Evolutionary conservation across 495 filamentous ascomycete genomes (phyloP).

Genomic region (Amniculicola lignicola): DNA sequence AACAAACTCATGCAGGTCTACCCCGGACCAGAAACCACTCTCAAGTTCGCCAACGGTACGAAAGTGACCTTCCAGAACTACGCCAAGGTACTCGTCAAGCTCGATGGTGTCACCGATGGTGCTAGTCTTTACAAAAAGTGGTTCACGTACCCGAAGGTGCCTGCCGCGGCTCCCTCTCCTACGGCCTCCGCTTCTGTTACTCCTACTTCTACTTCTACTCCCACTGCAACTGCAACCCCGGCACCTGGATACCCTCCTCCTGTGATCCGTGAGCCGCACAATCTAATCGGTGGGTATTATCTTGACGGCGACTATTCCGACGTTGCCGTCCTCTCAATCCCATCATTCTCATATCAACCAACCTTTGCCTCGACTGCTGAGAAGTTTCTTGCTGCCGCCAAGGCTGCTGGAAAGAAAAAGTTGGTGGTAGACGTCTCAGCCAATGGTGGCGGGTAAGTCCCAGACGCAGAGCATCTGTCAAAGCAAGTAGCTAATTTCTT

Average conservation of each 20-base stretch:
- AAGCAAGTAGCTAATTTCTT: no score
- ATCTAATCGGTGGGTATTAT: constrained; percentile 49
- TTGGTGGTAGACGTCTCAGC: constrained; percentile 40
- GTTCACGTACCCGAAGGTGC: constrained; percentile 18
- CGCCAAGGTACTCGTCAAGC: constrained; percentile 26
- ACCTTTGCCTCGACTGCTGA: constrained; percentile 44
- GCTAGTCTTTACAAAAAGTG: constrained; percentile 24
- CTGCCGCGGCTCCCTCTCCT: neutral
- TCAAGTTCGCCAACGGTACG: constrained; percentile 39
- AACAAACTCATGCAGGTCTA: no score
- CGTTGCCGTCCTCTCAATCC: constrained; percentile 46
- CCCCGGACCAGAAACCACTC: constrained; percentile 30
- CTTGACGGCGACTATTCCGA: constrained; percentile 47
- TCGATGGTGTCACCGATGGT: constrained; percentile 29
- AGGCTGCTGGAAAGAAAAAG: constrained; percentile 40
- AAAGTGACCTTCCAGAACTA: constrained; percentile 21
- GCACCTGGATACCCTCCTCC: constrained; percentile 52
- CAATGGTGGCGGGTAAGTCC: constrained; percentile 41
- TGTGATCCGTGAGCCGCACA: constrained; percentile 42
- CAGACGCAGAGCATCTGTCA: no score
- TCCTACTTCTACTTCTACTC: constrained; percentile 2
- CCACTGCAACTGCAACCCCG: constrained; percentile 25
- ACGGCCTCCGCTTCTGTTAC: constrained; percentile 6
- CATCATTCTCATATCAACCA: constrained; percentile 31
- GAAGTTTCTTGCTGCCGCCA: constrained; percentile 44